These are phyloP conservation scores for Toxoplasma gondii DNA, from an alignment of 169 alveolate species.

Conservation along the genomic window DNA sequence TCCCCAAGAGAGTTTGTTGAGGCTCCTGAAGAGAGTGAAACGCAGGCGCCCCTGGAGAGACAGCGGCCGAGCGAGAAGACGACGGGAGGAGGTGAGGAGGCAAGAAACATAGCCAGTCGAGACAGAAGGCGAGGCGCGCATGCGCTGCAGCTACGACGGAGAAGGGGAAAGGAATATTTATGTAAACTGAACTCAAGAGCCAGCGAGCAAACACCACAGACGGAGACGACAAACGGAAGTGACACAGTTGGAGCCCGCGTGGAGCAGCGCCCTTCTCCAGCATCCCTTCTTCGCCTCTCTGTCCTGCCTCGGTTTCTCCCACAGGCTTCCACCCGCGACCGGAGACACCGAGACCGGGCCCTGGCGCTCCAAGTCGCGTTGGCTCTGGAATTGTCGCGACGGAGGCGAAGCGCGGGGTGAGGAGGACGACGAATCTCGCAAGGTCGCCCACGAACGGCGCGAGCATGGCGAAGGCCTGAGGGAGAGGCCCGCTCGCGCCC, in stretches of 20 bases:
- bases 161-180: not conserved
- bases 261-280: too few relatives aligned
- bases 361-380: not conserved
- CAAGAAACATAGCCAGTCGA: slow-evolving; percentile 27
- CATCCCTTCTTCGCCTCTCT: too few relatives aligned
- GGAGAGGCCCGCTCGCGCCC: not conserved
- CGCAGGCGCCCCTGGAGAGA: not conserved
- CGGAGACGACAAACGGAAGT: not conserved
- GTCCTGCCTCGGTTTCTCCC: too few relatives aligned
- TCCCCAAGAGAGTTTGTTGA: not conserved
- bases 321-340: too few relatives aligned
- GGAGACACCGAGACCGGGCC: too few relatives aligned
- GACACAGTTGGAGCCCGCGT: not conserved
- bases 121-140: slow-evolving; percentile 13
- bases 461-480: slow-evolving; percentile 5
- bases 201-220: slow-evolving; percentile 19
- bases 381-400: not conserved
- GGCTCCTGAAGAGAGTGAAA: not conserved
- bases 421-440: not conserved
- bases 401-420: not conserved
- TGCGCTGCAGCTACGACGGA: not conserved
- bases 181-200: not conserved
- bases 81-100: slow-evolving; percentile 16
- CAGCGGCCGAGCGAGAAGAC: not conserved
- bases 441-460: slow-evolving; percentile 14